Base-by-base conservation (phyloP, 805 yeast species). In the Metschnikowia henanensis region DNA sequence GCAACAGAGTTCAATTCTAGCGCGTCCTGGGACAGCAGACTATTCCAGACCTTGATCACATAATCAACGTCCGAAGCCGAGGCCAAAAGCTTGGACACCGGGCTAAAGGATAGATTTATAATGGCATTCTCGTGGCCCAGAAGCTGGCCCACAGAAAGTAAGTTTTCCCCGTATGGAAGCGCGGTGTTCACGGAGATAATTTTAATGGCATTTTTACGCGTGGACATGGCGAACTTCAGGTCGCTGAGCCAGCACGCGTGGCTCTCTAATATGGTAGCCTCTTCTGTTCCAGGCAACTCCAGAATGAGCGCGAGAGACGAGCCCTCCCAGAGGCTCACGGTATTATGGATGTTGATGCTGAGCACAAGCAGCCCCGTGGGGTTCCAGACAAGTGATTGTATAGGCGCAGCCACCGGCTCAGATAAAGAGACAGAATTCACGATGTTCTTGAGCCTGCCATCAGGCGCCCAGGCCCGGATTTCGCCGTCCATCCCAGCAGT, bases 191-290 rank as follows among this genome's bases (percentile, higher is more conserved):
- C 59, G 9, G 79, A 74, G 62, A 77, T 80, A 1, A 88, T 79
- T 18, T 75, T 60, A 8, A 87, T 76, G 5, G 79, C 55, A 38
- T 80, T 73, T 39, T 73, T 73, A 3, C 70, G 56, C 0, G 87
- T 84, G 0, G 95, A 84, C n/a, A 84, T 64, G 3, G 87, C 87
- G 61, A 85, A 85, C 52, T 80, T 85, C 41, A 66, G 62, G 26
- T 77, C 77, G 53, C 81, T 87, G 13, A 90, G 68, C 96, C 96
- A 89, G 49, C 83, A 79, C 3, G 83, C 79, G 47, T 80, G 87
- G 2, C 77, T 70, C 1, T 47, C 47, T 15, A 46, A 19, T 5
- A 35, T 5, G 7, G 30, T 31, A 9, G 47, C 28, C 6, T 41
- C 37, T 15, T 35, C 57, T 8, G 51, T 53, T 2, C 57, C 55